A percentile compares a stretch with the other conserved stretches of the same genome.
phyloP scores from a whole-genome alignment of 805 yeast species.

The Candida broadrunensis region DNA sequence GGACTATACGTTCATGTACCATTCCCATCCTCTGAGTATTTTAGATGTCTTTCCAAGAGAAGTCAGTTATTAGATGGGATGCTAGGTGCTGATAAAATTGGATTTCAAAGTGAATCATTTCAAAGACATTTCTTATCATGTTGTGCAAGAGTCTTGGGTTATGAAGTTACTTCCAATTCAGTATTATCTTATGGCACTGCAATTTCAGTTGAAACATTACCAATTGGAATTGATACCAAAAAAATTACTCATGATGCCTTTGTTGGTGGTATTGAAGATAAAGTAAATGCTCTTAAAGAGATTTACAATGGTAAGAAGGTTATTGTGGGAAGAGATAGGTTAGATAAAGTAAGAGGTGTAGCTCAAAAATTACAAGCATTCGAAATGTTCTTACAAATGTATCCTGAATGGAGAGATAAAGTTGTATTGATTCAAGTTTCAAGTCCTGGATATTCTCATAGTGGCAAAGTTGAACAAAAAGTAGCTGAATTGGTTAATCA shows the following conservation, averaged over 20 bases:
- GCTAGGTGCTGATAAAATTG: conserved; percentile 83
- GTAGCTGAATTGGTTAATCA: conserved; percentile 78
- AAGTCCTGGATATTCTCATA: conserved; percentile 64
- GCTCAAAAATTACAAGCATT: conserved; percentile 90
- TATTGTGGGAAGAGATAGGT: conserved; percentile 90
- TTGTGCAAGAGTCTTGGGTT: conserved; percentile 83
- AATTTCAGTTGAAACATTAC: conserved; percentile 70
- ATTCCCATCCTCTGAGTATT: conserved; percentile 94
- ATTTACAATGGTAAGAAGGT: conserved; percentile 66
- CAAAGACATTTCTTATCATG: conserved; percentile 89
- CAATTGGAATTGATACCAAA: conserved; percentile 85
- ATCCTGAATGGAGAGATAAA: conserved; percentile 86
- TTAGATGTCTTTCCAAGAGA: conserved; percentile 84
- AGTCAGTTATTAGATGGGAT: conserved; percentile 82
- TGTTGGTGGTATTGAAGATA: conserved; percentile 49
- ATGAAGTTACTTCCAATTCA: conserved; percentile 57
- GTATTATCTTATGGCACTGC: conserved; percentile 75
- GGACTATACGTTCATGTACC: conserved; percentile 85
- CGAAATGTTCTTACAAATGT: conserved; percentile 82
- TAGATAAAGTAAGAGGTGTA: conserved; percentile 90
- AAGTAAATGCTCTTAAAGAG: conserved; percentile 61
- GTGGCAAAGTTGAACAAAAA: conserved; percentile 69
- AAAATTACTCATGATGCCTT: conserved; percentile 65
- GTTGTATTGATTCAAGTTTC: conserved; percentile 92
- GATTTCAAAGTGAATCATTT: conserved; percentile 83